A percentile compares a stretch with the other conserved stretches of the same genome.
phyloP scores from a whole-genome alignment of 192 early-diverging fungal genomes.

The Piromyces finnis region DNA sequence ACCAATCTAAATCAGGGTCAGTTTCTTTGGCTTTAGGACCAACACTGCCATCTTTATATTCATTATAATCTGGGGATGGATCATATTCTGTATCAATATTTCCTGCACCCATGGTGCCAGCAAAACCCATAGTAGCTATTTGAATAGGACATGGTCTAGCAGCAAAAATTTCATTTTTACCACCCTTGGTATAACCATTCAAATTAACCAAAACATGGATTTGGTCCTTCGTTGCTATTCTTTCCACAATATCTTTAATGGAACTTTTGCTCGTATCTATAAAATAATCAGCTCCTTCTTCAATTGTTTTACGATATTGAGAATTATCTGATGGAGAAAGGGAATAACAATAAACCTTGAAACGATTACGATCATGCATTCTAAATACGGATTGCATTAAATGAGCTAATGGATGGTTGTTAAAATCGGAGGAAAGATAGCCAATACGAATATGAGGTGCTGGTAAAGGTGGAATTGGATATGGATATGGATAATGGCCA shows the following conservation, averaged over 20 bases:
- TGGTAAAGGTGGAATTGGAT: constrained; percentile 56
- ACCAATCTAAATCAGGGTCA: constrained; percentile 5
- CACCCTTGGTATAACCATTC: constrained; percentile 95
- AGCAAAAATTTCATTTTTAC: constrained; percentile 83
- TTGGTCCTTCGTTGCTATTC: constrained; percentile 40
- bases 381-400: constrained; percentile 92
- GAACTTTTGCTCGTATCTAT: constrained; percentile 55
- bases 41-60: not conserved
- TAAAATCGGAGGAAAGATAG: constrained; percentile 84
- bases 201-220: constrained; percentile 84
- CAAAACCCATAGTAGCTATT: constrained; percentile 84
- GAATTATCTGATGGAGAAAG: constrained; percentile 62
- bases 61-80: constrained; percentile 4
- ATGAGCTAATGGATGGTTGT: constrained; percentile 81
- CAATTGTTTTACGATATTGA: constrained; percentile 62
- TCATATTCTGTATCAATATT: constrained; percentile 23
- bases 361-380: constrained; percentile 58
- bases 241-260: constrained; percentile 55
- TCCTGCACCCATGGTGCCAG: constrained; percentile 72
- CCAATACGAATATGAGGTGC: constrained; percentile 54
- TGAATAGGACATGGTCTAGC: constrained; percentile 77
- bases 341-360: constrained; percentile 67
- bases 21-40: not conserved
- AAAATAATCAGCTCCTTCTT: constrained; percentile 59
- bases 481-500: constrained; percentile 28